Percentiles rank a stretch among this genome's conserved stretches.
Conservation (phyloP, 495 filamentous ascomycete species). For the Cercophora newfieldiana region DNA sequence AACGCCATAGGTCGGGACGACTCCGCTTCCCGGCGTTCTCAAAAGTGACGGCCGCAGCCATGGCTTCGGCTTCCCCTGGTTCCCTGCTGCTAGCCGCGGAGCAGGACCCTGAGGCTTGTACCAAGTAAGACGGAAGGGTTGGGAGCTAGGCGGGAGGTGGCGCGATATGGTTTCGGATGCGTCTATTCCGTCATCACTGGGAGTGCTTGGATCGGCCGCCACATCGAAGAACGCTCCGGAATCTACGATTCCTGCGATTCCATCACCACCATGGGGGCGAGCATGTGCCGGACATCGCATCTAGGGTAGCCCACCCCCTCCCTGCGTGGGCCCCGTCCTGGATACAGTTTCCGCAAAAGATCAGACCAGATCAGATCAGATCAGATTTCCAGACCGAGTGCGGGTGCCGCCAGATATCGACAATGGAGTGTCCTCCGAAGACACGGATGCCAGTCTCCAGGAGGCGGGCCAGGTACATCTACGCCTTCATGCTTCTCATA, state of each 20-base stretch:
- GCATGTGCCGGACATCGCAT: neutral
- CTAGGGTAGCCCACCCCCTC: neutral
- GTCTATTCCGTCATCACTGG: neutral
- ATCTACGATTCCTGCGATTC: neutral
- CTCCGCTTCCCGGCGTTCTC: neutral
- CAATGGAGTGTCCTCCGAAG: neutral
- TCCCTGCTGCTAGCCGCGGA: neutral
- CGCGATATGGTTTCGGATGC: neutral
- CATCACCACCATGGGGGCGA: neutral
- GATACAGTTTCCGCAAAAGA: neutral
- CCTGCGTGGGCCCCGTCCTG: neutral
- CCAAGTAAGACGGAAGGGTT: neutral
- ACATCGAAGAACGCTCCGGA: neutral
- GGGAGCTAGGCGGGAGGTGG: neutral
- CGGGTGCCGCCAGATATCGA: neutral
- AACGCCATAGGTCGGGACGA: neutral
- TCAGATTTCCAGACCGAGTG: neutral
- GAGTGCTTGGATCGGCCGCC: neutral
- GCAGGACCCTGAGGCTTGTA: neutral
- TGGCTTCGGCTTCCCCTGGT: neutral
- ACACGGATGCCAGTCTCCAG: slow-evolving; percentile 8
- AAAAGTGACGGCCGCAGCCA: neutral
- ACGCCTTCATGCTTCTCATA: slow-evolving; percentile 26
- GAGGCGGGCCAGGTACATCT: slow-evolving; percentile 21
- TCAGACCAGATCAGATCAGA: neutral